These are phyloP conservation scores for Jaltomata sinuosa DNA, from an alignment of 257 asterid species.

Conservation along the genomic window DNA sequence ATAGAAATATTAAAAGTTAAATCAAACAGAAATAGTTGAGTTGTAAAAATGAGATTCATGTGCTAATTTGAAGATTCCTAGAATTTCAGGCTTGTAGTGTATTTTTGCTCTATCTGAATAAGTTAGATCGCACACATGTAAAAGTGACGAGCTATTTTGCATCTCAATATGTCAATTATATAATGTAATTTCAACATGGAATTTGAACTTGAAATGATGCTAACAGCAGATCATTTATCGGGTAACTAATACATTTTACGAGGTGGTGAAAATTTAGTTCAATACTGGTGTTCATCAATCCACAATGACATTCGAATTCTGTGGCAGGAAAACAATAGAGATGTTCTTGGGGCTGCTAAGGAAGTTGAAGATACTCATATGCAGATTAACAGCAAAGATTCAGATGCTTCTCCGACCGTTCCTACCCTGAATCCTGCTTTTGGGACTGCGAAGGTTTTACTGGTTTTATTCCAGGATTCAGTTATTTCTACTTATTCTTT, in stretches of 20 bases:
- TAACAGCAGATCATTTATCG: not conserved
- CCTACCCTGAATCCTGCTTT: slow-evolving; percentile 8
- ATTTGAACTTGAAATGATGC: not conserved
- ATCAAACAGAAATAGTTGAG: not conserved
- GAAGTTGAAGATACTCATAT: slow-evolving; percentile 21
- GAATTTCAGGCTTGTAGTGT: not conserved
- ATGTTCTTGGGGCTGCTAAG: slow-evolving; percentile 23
- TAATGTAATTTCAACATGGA: not conserved
- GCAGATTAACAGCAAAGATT: slow-evolving; percentile 19
- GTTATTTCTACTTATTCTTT: not conserved
- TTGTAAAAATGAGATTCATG: not conserved
- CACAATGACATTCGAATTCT: slow-evolving; percentile 5
- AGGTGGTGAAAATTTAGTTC: not conserved
- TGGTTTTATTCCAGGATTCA: slow-evolving; percentile 24
- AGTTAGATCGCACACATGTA: not conserved
- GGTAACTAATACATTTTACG: not conserved
- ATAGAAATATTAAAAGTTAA: not conserved
- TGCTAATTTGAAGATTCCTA: not conserved
- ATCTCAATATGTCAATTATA: not conserved
- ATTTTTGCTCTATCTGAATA: not conserved
- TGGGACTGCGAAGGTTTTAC: slow-evolving; percentile 42
- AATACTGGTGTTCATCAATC: not conserved
- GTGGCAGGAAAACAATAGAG: slow-evolving; percentile 44
- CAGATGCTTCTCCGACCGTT: not conserved
- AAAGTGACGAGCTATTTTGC: not conserved